Evolutionary conservation across 805 yeast genomes (phyloP), one percentile per base, ranked within the genome.

Genomic region (Ogataea philodendri): DNA sequence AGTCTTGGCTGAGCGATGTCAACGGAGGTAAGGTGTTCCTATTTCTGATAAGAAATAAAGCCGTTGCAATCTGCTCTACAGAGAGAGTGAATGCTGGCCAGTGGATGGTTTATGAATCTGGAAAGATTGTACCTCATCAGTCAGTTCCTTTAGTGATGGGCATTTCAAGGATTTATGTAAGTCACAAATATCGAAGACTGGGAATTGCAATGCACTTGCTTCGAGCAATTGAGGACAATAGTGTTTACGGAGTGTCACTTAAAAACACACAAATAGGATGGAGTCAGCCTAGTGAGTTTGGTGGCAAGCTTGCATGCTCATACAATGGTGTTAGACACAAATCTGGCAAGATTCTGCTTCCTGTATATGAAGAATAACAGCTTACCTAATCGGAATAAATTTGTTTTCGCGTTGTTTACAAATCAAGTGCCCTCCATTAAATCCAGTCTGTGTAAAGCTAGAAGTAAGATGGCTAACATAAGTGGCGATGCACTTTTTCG

Each of bases 251-350:
- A 0, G 50, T 70, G 37, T 32, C 15, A 0, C 45, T 80, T 9
- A 57, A 59, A 2, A 69, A 57, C 37, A 45, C 42, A 10, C 69
- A 74, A 40, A 54, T 82, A 13, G 84, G 78, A 1, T 82, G 85
- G 75, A 78, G 85, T 27, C 90, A 82, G 53, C 88, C 89, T 0
- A 76, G 84, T 39, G 72, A 67, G 32, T 67, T 70, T 39, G 90
- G 90, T 0, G 76, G 78, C 2, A 66, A 69, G 38, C 62, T 81
- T 20, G 86, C 88, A 0, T 55, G 54, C 21, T 59, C 52, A 19
- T 81, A 74, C 50, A 78, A 76, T 49, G 78, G 81, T 0, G 73
- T 70, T 1, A 55, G 39, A 17, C 86, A 81, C 51, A 70, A 67
- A 38, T 60, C 70, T 17, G 81, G 81, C 0, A 71, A 67, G 44